Evolutionary conservation across 208 protist species (phyloP), one percentile per base, ranked within the genome.

Genomic region (Trypanosoma brucei): DNA sequence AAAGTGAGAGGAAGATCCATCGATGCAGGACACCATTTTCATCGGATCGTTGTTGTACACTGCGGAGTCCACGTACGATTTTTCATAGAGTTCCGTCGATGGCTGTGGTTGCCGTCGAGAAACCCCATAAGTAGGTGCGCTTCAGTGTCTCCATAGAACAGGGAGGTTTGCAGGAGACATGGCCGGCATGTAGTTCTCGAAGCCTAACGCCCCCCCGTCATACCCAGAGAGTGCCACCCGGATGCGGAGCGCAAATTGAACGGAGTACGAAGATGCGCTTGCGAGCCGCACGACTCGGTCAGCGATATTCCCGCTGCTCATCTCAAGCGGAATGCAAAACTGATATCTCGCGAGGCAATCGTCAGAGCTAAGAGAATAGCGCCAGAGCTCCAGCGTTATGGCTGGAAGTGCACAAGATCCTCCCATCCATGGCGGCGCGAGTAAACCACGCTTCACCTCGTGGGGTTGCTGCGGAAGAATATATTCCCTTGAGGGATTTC

Each of bases 371-470:
- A 52, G 36, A 1, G 73, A 72, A 67, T 71, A 67, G 34, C 79
- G 79, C 83, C 83, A 89, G 36, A 89, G 72, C 55, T 89, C 83
- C 3, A 89, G 49, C 6, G 74, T 66, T 34, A 88, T 73, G n/a
- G 71, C 53, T 3, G 70, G 70, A 50, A 55, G 3, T 37, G 14
- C 33, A 33, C 46, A 68, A 4, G 42, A 33, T 6, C 5, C 7
- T 14, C 33, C 4, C 3, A 53, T 22, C 53, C 51, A 66, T n/a
- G 55, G 56, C 1, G 49, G n/a, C 48, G 55, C 46, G 5, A 39
- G 6, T 30, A 52, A 30, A 22, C 9, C 34, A 9, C 38, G 35
- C 31, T 31, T 38, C 44, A 35, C 6, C 6, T 34, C 6, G 3
- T 56, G 44, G 34, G 45, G 55, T 37, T 54, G 55, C 2, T 35